phyloP scores from a whole-genome alignment of 768 basidiomycete genomes.

The Exidia glandulosa region DNA sequence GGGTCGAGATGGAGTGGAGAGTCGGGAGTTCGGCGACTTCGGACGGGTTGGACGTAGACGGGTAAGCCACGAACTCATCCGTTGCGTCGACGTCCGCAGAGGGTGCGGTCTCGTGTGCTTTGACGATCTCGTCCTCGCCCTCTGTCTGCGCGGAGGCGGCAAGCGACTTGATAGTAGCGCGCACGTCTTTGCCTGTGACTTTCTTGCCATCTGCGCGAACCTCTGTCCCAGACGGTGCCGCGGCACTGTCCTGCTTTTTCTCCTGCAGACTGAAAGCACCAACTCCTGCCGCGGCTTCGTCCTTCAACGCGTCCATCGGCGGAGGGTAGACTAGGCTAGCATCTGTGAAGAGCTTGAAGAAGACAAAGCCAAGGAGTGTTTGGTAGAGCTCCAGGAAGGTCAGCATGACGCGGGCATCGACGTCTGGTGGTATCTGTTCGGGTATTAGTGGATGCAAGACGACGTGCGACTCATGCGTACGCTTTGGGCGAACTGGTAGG shows the following conservation, averaged over 20 bases:
- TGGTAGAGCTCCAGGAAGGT: constrained; percentile 98
- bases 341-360: constrained; percentile 98
- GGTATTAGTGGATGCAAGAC: constrained; percentile 4
- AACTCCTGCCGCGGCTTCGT: constrained; percentile 78
- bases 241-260: constrained; percentile 12
- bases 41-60: constrained; percentile 40
- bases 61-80: constrained; percentile 63
- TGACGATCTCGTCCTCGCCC: constrained; percentile 21
- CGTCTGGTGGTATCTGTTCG: constrained; percentile 77
- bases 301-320: constrained; percentile 68
- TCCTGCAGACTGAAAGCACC: constrained; percentile 75
- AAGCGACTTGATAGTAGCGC: constrained; percentile 39
- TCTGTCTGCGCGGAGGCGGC: constrained; percentile 8
- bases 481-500: constrained; percentile 93
- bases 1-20: constrained; percentile 49
- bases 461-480: constrained; percentile 31
- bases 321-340: constrained; percentile 88
- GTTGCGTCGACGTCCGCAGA: constrained; percentile 50
- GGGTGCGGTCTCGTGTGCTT: constrained; percentile 18
- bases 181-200: constrained; percentile 46
- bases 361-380: constrained; percentile 87
- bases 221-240: constrained; percentile 13
- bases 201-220: constrained; percentile 28
- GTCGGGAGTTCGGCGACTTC: constrained; percentile 45
- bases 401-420: constrained; percentile 94